Base-by-base conservation (phyloP, 768 basidiomycete species). In the Boletellus sp. region DNA sequence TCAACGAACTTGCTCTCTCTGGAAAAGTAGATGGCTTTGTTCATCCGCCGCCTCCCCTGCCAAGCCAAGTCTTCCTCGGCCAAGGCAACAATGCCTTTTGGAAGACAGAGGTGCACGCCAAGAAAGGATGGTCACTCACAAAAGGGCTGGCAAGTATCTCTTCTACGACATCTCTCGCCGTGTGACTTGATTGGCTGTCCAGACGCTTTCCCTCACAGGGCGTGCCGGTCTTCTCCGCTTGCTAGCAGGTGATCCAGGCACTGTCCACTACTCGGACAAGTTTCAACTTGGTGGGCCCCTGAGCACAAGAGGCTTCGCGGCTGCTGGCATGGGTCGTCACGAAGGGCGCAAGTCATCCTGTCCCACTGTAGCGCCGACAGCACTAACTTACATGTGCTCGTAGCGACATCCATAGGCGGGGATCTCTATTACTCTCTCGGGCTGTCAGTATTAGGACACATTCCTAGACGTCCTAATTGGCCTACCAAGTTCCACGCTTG, bases 201-300 rank as follows among this genome's bases (percentile, higher is more conserved):
- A 94, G 94, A 79, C 84, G 3, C 54, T 89, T 35, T 92, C 93
- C 0, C 70, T 95, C 13, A 79, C 87, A 3, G 82, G 83, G 2
- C 76, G 85, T 9, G 72, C 81, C 0, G 94, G 94, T 2, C 50
- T 90, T 22, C 70, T 98, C 11, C 80, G 80, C 62, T 79, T 84
- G 41, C 65, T 95, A 7, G 70, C 72, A 11, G 69, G 73, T 11
- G 67, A 73, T 12, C 75, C 79, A 10, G 48, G 46, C 7, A 55
- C 53, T 5, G 9, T 56, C 11, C 76, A 83, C 20, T 87, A 90
- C 59, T 77, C 83, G 1, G 96, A 99, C 69, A 82, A 93, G 6
- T 93, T 93, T 66, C 94, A 95, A 56, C 77, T 97, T 0, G 96
- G 96, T 22, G 96, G 96, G 0, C 94, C 96, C 0, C 80, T 85